A percentile compares a stretch with the other conserved stretches of the same genome.
Conservation (phyloP, 2,329 filamentous ascomycete genomes). For the Pleomassaria siparia region DNA sequence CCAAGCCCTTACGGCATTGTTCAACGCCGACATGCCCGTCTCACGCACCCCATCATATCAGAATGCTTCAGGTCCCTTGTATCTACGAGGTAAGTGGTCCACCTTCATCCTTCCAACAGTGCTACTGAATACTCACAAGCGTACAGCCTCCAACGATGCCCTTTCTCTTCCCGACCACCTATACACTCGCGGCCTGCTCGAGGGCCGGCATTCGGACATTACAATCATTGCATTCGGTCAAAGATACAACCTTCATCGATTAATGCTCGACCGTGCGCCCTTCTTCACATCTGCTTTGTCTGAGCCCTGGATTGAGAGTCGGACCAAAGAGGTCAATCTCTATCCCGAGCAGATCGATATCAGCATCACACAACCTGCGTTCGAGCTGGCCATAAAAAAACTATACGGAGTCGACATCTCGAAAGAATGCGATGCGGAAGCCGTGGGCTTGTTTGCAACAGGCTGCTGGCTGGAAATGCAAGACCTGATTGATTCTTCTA, state of each 20-base stretch:
- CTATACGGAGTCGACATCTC: conserved; percentile 55
- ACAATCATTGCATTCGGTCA: conserved; percentile 56
- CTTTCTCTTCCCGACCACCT: conserved; percentile 54
- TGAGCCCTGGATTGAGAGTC: conserved; percentile 59
- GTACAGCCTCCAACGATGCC: conserved; percentile 37
- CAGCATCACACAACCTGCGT: conserved; percentile 55
- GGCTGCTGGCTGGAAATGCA: conserved; percentile 62
- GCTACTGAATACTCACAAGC: conserved; percentile 8
- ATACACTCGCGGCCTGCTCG: conserved; percentile 54
- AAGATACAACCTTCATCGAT: conserved; percentile 55
- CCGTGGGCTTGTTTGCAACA: conserved; percentile 58
- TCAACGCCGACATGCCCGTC: conserved; percentile 45
- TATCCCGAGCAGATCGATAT: conserved; percentile 57
- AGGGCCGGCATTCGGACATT: conserved; percentile 57
- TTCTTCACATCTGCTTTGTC: conserved; percentile 59
- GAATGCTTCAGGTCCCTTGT: conserved; percentile 37
- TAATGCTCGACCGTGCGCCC: conserved; percentile 58
- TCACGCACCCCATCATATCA: conserved; percentile 48
- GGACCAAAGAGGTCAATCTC: conserved; percentile 54
- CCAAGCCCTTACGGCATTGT: conserved; percentile 47
- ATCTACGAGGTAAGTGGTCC: conserved; percentile 29
- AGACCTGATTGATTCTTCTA: conserved; percentile 55
- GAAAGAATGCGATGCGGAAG: conserved; percentile 54
- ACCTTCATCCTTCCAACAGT: not conserved
- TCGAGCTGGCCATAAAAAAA: conserved; percentile 57